phyloP scores from a whole-genome alignment of 176 grass and related monocot species.

The Panicum miliaceum region DNA sequence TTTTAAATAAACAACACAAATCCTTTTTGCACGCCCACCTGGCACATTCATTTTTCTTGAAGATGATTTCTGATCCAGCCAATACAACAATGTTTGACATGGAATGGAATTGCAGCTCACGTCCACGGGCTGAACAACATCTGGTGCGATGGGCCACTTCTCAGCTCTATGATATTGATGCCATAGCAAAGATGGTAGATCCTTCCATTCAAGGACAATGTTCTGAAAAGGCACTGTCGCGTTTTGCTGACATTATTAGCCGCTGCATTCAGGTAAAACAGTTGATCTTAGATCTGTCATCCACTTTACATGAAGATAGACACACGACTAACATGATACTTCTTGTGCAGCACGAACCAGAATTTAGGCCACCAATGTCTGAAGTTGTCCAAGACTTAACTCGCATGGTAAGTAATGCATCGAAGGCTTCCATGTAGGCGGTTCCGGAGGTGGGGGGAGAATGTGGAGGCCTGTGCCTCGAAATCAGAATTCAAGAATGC shows the following conservation, averaged over 20 bases:
- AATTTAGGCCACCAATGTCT: slow-evolving; percentile 90
- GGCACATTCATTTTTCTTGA: slow-evolving; percentile 33
- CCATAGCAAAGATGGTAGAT: slow-evolving; percentile 86
- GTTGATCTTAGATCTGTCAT: slow-evolving; percentile 18
- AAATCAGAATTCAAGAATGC: slow-evolving; percentile 12
- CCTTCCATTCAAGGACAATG: slow-evolving; percentile 77
- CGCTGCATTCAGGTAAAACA: slow-evolving; percentile 84
- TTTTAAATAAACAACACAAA: not conserved
- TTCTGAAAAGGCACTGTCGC: slow-evolving; percentile 80
- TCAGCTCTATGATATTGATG: slow-evolving; percentile 85
- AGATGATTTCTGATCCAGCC: slow-evolving; percentile 4
- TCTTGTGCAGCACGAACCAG: slow-evolving; percentile 62
- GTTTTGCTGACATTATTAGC: slow-evolving; percentile 85
- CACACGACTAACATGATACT: not conserved
- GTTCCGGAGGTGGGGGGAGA: not conserved
- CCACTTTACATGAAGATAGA: not conserved
- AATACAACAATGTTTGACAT: slow-evolving; percentile 22
- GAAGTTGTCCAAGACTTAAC: slow-evolving; percentile 88
- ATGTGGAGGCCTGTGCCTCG: not conserved
- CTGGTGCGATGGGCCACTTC: slow-evolving; percentile 90
- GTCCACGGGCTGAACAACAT: slow-evolving; percentile 83
- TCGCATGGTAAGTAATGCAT: slow-evolving; percentile 62
- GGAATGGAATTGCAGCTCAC: slow-evolving; percentile 61
- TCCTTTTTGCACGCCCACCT: not conserved
- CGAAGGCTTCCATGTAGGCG: slow-evolving; percentile 58